Conservation (phyloP, 352 stramenopile genomes). For the Pythium dissotocum region DNA sequence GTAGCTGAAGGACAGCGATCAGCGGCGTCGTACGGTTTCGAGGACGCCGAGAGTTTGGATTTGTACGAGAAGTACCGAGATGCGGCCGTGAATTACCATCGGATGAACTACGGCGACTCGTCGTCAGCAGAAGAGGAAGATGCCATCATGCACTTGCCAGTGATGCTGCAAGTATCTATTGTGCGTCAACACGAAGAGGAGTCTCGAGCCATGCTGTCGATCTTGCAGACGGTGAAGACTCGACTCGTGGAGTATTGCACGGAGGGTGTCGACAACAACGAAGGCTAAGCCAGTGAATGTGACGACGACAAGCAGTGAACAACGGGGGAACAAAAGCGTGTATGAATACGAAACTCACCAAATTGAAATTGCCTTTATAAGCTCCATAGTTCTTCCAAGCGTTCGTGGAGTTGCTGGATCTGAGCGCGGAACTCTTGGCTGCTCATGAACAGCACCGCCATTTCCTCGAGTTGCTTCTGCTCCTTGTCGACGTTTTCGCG, state of each 20-base stretch:
- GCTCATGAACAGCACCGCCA: slow-evolving; percentile 22
- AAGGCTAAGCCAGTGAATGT: slow-evolving; percentile 17
- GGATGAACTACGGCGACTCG: slow-evolving; percentile 86
- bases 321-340: background rate
- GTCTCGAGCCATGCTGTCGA: slow-evolving; percentile 66
- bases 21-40: slow-evolving; percentile 66
- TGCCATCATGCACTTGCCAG: slow-evolving; percentile 88
- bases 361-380: background rate
- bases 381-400: slow-evolving; percentile 15
- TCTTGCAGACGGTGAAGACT: slow-evolving; percentile 73
- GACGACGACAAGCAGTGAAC: background rate
- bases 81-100: slow-evolving; percentile 77
- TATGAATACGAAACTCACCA: background rate
- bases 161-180: slow-evolving; percentile 83
- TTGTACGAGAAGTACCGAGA: slow-evolving; percentile 88
- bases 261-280: slow-evolving; percentile 47
- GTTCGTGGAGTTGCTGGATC: slow-evolving; percentile 14
- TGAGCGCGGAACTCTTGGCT: slow-evolving; percentile 20
- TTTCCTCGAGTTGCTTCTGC: slow-evolving; percentile 19
- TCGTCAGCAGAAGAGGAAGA: slow-evolving; percentile 81
- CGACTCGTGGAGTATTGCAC: slow-evolving; percentile 61
- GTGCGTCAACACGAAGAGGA: slow-evolving; percentile 75
- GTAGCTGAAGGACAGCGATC: slow-evolving; percentile 54
- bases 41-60: slow-evolving; percentile 72
- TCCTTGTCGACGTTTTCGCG: background rate